phyloP scores from a whole-genome alignment of 2,329 filamentous ascomycete genomes.

The Arthrobotrys sphaeroides region DNA sequence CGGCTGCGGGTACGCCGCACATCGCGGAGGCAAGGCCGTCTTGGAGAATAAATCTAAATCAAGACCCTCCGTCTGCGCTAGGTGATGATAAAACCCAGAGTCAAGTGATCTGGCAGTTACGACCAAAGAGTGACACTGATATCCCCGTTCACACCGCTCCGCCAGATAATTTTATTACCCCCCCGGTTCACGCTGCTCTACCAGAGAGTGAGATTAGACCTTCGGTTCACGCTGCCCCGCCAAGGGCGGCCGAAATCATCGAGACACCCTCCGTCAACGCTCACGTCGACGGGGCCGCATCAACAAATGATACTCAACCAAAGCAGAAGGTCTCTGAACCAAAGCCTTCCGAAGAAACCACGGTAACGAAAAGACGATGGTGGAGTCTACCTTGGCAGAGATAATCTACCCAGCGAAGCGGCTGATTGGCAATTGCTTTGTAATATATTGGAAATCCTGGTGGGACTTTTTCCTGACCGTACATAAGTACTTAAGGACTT shows the following conservation, averaged over 20 bases:
- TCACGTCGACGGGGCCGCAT: neutral
- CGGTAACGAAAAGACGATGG: constrained; percentile 8
- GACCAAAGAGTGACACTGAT: too few relatives aligned
- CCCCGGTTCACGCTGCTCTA: too few relatives aligned
- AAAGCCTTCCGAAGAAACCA: neutral
- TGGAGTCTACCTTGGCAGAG: constrained; percentile 30
- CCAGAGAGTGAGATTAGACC: too few relatives aligned
- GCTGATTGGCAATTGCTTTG: constrained; percentile 45
- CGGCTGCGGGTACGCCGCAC: too few relatives aligned
- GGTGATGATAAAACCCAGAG: too few relatives aligned
- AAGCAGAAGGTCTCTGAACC: neutral
- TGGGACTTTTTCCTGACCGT: neutral
- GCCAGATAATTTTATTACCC: too few relatives aligned
- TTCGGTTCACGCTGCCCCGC: neutral
- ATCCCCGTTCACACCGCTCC: too few relatives aligned
- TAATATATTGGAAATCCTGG: constrained; percentile 47
- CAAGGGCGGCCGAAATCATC: neutral
- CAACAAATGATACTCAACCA: neutral
- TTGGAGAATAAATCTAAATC: too few relatives aligned
- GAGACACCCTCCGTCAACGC: neutral
- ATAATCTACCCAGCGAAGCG: constrained; percentile 4
- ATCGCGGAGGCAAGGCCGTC: too few relatives aligned
- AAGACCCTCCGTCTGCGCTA: too few relatives aligned
- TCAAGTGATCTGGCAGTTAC: too few relatives aligned
- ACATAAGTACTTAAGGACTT: too few relatives aligned